Percentiles rank a stretch among this genome's conserved stretches.
Evolutionary conservation across 2,329 filamentous ascomycete genomes (phyloP).

Genomic region (Zarea fungicola): DNA sequence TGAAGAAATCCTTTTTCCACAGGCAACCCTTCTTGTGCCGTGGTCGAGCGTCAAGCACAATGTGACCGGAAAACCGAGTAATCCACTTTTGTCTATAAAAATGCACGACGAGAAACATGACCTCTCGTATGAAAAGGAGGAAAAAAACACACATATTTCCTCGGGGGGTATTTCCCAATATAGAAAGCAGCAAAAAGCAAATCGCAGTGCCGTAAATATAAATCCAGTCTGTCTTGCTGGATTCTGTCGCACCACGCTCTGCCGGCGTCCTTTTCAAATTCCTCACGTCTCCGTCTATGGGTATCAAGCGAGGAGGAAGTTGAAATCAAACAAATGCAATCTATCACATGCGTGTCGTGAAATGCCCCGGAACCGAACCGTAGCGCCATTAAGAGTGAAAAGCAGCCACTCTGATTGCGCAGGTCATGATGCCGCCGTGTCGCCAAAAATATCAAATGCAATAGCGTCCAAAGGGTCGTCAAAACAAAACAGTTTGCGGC

Average conservation of each 20-base stretch:
- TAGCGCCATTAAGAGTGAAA: slow-evolving; percentile 26
- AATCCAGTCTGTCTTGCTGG: slow-evolving; percentile 27
- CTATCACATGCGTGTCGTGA: slow-evolving; percentile 39
- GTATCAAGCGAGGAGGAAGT: slow-evolving; percentile 39
- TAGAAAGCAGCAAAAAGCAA: slow-evolving; percentile 29
- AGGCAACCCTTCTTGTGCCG: slow-evolving; percentile 19
- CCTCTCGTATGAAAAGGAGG: slow-evolving; percentile 36
- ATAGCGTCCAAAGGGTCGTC: slow-evolving; percentile 20
- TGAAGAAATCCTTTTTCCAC: slow-evolving; percentile 19
- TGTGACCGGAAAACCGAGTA: slow-evolving; percentile 54
- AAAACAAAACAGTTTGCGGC: slow-evolving; percentile 3
- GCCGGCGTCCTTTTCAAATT: slow-evolving; percentile 31
- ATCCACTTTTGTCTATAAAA: slow-evolving; percentile 63
- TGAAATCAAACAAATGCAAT: slow-evolving; percentile 41
- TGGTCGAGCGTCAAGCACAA: slow-evolving; percentile 30
- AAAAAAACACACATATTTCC: slow-evolving; percentile 29
- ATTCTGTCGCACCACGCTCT: slow-evolving; percentile 33
- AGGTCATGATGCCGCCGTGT: slow-evolving; percentile 40
- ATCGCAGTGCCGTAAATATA: slow-evolving; percentile 29
- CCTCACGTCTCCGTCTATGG: slow-evolving; percentile 39
- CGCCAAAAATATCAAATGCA: slow-evolving; percentile 24
- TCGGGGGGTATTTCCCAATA: slow-evolving; percentile 27
- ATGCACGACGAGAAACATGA: slow-evolving; percentile 41
- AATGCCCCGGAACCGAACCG: slow-evolving; percentile 34
- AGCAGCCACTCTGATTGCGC: slow-evolving; percentile 29